Conservation (phyloP, 2,329 filamentous ascomycete genomes). For the Catunica adiposa region DNA sequence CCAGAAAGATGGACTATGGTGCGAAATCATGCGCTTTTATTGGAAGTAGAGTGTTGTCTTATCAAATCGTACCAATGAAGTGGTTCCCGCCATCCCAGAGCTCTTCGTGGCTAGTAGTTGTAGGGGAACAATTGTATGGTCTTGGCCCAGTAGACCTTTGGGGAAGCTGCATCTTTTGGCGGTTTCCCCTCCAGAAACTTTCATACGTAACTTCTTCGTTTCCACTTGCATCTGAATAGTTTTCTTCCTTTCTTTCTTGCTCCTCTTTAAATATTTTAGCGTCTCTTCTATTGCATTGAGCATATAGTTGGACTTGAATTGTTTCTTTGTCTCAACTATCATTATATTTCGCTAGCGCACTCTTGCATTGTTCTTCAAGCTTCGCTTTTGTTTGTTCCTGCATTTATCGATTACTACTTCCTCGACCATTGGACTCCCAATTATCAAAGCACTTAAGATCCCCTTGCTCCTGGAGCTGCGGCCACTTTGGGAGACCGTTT, state of each 20-base stretch:
- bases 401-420: not conserved
- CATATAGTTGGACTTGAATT: not conserved
- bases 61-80: too few species aligned
- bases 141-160: not conserved
- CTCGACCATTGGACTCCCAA: not conserved
- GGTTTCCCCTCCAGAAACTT: not conserved
- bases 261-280: not conserved
- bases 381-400: not conserved
- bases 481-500: not conserved
- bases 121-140: not conserved
- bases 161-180: slow-evolving; percentile 1
- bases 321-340: slow-evolving; percentile 1
- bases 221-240: not conserved
- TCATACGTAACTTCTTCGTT: not conserved
- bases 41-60: too few species aligned
- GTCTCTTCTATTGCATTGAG: not conserved
- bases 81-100: not conserved
- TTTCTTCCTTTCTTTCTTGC: not conserved
- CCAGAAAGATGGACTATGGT: too few species aligned
- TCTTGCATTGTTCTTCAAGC: slow-evolving; percentile 1
- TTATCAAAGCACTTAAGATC: not conserved
- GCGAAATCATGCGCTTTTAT: too few species aligned
- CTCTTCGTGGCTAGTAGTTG: not conserved
- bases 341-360: slow-evolving; percentile 8
- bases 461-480: slow-evolving; percentile 1